These are phyloP conservation scores for Ceratobasidium papillatum DNA, from an alignment of 1,284 basidiomycete species.

Conservation along the genomic window DNA sequence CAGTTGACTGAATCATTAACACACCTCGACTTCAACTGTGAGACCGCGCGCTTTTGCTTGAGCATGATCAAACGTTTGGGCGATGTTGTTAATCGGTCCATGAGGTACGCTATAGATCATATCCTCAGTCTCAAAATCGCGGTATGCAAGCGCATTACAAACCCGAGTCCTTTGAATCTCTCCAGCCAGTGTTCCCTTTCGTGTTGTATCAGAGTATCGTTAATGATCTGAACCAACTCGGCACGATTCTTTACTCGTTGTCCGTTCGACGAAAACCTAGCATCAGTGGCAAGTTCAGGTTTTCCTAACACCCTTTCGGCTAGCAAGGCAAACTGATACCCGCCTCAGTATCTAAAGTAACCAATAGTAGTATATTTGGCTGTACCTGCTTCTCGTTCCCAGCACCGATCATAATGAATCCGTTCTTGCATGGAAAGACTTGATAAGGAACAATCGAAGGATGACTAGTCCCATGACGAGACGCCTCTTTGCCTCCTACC, in stretches of 20 bases:
- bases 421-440: slow-evolving; percentile 87
- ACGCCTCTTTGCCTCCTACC: slow-evolving; percentile 84
- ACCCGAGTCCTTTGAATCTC: slow-evolving; percentile 79
- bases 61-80: slow-evolving; percentile 90
- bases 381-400: slow-evolving; percentile 88
- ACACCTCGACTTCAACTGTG: slow-evolving; percentile 68
- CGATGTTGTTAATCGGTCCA: slow-evolving; percentile 92
- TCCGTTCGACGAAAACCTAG: slow-evolving; percentile 76
- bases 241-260: slow-evolving; percentile 79
- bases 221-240: slow-evolving; percentile 77
- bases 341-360: not conserved
- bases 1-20: slow-evolving; percentile 47
- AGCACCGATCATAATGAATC: slow-evolving; percentile 93
- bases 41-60: slow-evolving; percentile 77
- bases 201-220: slow-evolving; percentile 64
- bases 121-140: not conserved
- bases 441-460: slow-evolving; percentile 93
- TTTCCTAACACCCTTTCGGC: slow-evolving; percentile 66
- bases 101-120: slow-evolving; percentile 72
- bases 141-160: slow-evolving; percentile 47
- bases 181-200: slow-evolving; percentile 77
- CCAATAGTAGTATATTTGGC: slow-evolving; percentile 43
- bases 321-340: slow-evolving; percentile 72
- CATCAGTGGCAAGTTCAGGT: slow-evolving; percentile 66
- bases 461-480: slow-evolving; percentile 91